phyloP scores from a whole-genome alignment of 1,284 basidiomycete species.

The Sporisorium iseilematis-ciliati region DNA sequence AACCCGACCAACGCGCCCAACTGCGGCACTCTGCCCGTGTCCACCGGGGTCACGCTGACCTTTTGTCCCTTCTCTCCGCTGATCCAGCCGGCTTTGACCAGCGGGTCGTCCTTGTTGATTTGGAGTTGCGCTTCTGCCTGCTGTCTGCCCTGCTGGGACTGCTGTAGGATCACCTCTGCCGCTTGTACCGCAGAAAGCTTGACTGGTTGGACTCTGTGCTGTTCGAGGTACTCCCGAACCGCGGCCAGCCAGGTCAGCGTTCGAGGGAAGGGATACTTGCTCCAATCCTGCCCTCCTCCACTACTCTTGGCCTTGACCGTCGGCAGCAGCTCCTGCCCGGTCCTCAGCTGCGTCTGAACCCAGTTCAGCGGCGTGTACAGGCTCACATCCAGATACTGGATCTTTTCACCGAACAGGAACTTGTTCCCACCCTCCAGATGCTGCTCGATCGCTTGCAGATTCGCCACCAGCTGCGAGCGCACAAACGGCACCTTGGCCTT shows the following conservation, averaged over 20 bases:
- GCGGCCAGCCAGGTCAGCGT: slow-evolving; percentile 34
- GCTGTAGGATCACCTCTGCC: slow-evolving; percentile 27
- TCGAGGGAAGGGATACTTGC: slow-evolving; percentile 26
- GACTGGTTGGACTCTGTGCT: slow-evolving; percentile 21
- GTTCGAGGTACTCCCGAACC: slow-evolving; percentile 22
- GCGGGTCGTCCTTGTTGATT: slow-evolving; percentile 30
- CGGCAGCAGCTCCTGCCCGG: slow-evolving; percentile 38
- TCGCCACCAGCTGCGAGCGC: slow-evolving; percentile 26
- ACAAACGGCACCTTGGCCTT: slow-evolving; percentile 32
- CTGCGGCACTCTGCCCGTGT: slow-evolving; percentile 49
- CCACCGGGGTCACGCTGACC: slow-evolving; percentile 40
- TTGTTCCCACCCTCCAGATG: slow-evolving; percentile 16
- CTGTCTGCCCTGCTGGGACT: background rate
- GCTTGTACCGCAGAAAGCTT: slow-evolving; percentile 32
- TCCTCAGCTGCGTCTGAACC: slow-evolving; percentile 44
- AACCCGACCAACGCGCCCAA: slow-evolving; percentile 27
- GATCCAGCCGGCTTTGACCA: slow-evolving; percentile 48
- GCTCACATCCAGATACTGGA: slow-evolving; percentile 41
- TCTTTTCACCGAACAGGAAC: slow-evolving; percentile 28
- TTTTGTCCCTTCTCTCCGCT: slow-evolving; percentile 39
- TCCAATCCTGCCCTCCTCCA: slow-evolving; percentile 28
- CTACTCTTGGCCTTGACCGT: slow-evolving; percentile 23
- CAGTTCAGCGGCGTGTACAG: slow-evolving; percentile 45
- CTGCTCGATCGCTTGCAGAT: slow-evolving; percentile 33
- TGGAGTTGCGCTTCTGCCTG: slow-evolving; percentile 7